Conservation (phyloP, 176 grass and related monocot species). For the Rhynchospora tenuis region DNA sequence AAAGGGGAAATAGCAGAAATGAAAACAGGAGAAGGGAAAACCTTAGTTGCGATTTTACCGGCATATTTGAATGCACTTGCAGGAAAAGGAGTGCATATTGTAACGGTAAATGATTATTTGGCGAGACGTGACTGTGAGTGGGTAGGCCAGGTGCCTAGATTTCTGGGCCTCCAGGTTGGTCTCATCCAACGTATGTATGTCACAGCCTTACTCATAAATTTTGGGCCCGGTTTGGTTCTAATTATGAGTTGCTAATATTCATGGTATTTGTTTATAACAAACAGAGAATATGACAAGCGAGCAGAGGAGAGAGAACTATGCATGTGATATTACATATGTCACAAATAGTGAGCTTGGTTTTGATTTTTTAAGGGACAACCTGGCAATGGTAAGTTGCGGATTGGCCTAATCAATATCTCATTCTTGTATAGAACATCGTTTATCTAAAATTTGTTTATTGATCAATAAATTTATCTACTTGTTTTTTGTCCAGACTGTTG, state of each 20-base stretch:
- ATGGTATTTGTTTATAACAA: constrained; percentile 28
- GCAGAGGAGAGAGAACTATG: constrained; percentile 98
- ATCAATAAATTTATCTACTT: constrained; percentile 11
- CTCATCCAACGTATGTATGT: constrained; percentile 96
- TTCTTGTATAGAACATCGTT: neutral
- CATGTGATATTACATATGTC: constrained; percentile 91
- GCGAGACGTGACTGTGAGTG: constrained; percentile 96
- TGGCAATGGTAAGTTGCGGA: constrained; percentile 66
- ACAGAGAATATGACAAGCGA: constrained; percentile 98
- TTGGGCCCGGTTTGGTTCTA: neutral
- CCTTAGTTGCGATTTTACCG: constrained; percentile 87
- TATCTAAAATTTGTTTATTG: constrained; percentile 13
- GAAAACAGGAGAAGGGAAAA: constrained; percentile 99
- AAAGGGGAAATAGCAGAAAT: constrained; percentile 97
- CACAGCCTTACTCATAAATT: neutral
- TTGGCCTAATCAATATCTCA: constrained; percentile 8
- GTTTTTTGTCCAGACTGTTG: constrained; percentile 65
- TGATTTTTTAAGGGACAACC: constrained; percentile 98
- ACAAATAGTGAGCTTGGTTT: constrained; percentile 99
- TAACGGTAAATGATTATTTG: constrained; percentile 98
- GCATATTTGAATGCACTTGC: constrained; percentile 90
- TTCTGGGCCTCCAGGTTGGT: constrained; percentile 94
- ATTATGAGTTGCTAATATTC: neutral
- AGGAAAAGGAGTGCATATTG: constrained; percentile 93
- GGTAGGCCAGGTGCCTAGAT: constrained; percentile 96